Percentiles rank a stretch among this genome's conserved stretches.
phyloP scores from a whole-genome alignment of 805 yeast genomes.

The Debaryomyces tyrocola region DNA sequence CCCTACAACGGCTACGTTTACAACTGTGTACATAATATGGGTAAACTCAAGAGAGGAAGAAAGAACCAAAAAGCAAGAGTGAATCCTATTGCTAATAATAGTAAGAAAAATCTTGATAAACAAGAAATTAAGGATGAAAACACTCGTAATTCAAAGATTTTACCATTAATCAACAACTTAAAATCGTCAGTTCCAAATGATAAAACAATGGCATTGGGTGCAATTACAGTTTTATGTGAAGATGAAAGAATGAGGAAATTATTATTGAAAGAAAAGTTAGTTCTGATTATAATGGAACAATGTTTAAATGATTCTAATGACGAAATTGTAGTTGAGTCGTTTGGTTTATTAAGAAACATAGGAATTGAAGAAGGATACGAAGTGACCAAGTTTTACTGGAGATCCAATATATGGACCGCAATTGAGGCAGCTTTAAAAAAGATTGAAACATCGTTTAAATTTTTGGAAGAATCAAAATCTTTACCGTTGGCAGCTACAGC shows the following conservation, averaged over 20 bases:
- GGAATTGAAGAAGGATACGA: constrained; percentile 88
- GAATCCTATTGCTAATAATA: constrained; percentile 32
- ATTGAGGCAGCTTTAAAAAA: constrained; percentile 54
- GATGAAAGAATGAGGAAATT: constrained; percentile 62
- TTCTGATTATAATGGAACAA: constrained; percentile 62
- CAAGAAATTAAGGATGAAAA: constrained; percentile 43
- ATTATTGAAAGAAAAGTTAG: constrained; percentile 69
- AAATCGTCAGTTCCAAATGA: constrained; percentile 67
- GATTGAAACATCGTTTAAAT: constrained; percentile 48
- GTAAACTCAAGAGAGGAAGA: constrained; percentile 66
- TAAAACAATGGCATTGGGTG: constrained; percentile 71
- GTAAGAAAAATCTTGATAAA: constrained; percentile 13
- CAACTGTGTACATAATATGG: constrained; percentile 46
- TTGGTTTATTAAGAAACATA: constrained; percentile 77
- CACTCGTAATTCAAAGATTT: constrained; percentile 54
- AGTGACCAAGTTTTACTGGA: constrained; percentile 69
- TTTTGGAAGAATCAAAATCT: constrained; percentile 25
- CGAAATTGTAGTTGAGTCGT: constrained; percentile 77
- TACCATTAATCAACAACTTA: constrained; percentile 68
- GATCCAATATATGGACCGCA: constrained; percentile 72
- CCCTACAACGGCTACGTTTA: background rate
- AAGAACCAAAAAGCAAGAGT: constrained; percentile 34
- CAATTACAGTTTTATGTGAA: constrained; percentile 70
- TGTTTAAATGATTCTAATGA: constrained; percentile 64
- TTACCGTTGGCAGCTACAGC: constrained; percentile 2